phyloP scores from a whole-genome alignment of 257 asterid species.

The Salvia rosmarinus region DNA sequence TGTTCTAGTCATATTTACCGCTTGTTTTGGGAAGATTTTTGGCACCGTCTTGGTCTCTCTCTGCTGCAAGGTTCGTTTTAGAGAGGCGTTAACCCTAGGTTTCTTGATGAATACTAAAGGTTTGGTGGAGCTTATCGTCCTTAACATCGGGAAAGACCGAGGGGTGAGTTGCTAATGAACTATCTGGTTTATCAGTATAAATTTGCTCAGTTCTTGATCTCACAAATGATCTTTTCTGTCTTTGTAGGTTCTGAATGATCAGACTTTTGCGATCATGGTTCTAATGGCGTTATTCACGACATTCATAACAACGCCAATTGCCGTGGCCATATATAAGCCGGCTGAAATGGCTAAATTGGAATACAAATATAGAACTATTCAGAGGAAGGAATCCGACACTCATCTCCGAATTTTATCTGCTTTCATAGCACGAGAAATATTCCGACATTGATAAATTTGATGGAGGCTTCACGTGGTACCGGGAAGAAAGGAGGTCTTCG shows the following conservation, averaged over 20 bases:
- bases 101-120: slow-evolving; percentile 76
- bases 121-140: slow-evolving; percentile 68
- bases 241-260: slow-evolving; percentile 74
- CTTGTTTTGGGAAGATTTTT: slow-evolving; percentile 64
- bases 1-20: slow-evolving; percentile 54
- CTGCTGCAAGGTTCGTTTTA: slow-evolving; percentile 45
- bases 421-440: slow-evolving; percentile 60
- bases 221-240: slow-evolving; percentile 3
- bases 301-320: slow-evolving; percentile 69
- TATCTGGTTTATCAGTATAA: background rate
- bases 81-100: slow-evolving; percentile 62
- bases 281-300: slow-evolving; percentile 83
- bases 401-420: slow-evolving; percentile 61
- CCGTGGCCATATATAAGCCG: slow-evolving; percentile 58
- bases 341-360: slow-evolving; percentile 47
- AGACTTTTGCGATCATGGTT: slow-evolving; percentile 75
- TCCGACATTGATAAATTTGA: slow-evolving; percentile 64
- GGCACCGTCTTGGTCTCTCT: slow-evolving; percentile 56
- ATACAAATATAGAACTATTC: slow-evolving; percentile 60
- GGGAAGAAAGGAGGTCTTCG: slow-evolving; percentile 61
- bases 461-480: slow-evolving; percentile 71
- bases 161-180: slow-evolving; percentile 47
- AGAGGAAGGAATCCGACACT: slow-evolving; percentile 50
- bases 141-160: slow-evolving; percentile 64
- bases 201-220: slow-evolving; percentile 4